These are phyloP conservation scores for Globisporangium paddicum DNA, from an alignment of 352 stramenopile genomes.

Conservation along the genomic window DNA sequence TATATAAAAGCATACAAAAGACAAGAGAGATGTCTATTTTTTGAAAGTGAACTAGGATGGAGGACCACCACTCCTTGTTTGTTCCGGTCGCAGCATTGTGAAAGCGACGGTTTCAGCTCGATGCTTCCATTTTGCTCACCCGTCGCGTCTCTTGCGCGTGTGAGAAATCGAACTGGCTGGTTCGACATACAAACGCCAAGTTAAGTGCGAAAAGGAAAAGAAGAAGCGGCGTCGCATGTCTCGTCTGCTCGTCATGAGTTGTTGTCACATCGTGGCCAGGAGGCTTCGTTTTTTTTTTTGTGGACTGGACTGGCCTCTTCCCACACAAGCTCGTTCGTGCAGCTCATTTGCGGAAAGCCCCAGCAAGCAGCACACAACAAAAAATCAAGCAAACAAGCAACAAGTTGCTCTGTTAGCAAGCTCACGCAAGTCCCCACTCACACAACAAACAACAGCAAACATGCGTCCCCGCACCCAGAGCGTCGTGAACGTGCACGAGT, in stretches of 20 bases:
- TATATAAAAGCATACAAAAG: neutral
- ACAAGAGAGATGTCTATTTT: neutral
- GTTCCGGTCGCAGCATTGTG: conserved; percentile 6
- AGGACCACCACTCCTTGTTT: conserved; percentile 1
- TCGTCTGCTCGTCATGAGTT: conserved; percentile 8
- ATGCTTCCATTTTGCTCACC: conserved; percentile 11
- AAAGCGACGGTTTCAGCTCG: conserved; percentile 3
- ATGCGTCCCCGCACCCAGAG: conserved; percentile 75
- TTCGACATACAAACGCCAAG: neutral
- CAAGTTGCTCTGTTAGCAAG: neutral
- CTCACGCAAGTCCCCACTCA: neutral
- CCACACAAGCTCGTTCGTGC: neutral
- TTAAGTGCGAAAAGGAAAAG: neutral
- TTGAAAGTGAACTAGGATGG: neutral
- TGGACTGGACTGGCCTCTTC: neutral
- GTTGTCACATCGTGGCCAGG: neutral
- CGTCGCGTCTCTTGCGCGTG: neutral
- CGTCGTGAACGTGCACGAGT: conserved; percentile 67
- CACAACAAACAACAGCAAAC: conserved; percentile 6
- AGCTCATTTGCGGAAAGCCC: conserved; percentile 4
- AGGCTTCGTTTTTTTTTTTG: conserved; percentile 4
- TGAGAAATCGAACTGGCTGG: conserved; percentile 5
- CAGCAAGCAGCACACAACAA: neutral
- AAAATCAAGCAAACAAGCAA: neutral
- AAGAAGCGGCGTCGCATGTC: neutral